Evolutionary conservation across 192 early-diverging fungal species (phyloP), one percentile per base, ranked within the genome.

Genomic region (Cladochytrium replicatum): DNA sequence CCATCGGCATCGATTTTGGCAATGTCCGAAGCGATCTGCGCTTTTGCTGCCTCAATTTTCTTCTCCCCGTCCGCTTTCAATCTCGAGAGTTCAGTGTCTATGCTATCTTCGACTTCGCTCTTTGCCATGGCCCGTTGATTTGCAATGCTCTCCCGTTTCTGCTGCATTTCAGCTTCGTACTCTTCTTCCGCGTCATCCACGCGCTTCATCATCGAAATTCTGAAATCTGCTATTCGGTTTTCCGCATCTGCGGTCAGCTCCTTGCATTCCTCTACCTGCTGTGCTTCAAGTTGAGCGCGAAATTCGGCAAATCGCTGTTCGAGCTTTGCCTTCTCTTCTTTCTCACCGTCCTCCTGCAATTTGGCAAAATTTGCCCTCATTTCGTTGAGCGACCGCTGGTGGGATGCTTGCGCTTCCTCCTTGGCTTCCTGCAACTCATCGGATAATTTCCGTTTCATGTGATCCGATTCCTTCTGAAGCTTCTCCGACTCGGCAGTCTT

Each of bases 1-100:
- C n/a, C n/a, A n/a, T n/a, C n/a, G n/a, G n/a, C n/a, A n/a, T n/a
- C n/a, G n/a, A n/a, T n/a, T n/a, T n/a, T n/a, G n/a, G n/a, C n/a
- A n/a, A n/a, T n/a, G n/a, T n/a, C n/a, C n/a, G n/a, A n/a, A n/a
- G n/a, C 58, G 9, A 60, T 29, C 43, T 60, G 50, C 11, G 50
- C 52, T 32, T 60, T 48, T 13, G 54, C 50, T 23, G 45, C 50
- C 13, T 52, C 46, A 22, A 52, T 37, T 37, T 37, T 13, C 13
- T 37, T 37, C 13, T 37, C 13, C 17, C 34, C 34, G 13, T 37
- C 17, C 17, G 13, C 34, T 37, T 37, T 37, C 34, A 37, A 13
- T 37, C 34, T 13, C 13, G 13, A 13, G 17, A 37, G 34, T 37
- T 37, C 34, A 37, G 13, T 17, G 17, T 37, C 13, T 13, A 37